These are phyloP conservation scores for Magnolia kwangsiensis DNA, from an alignment of 164 flowering plant species.

Conservation along the genomic window DNA sequence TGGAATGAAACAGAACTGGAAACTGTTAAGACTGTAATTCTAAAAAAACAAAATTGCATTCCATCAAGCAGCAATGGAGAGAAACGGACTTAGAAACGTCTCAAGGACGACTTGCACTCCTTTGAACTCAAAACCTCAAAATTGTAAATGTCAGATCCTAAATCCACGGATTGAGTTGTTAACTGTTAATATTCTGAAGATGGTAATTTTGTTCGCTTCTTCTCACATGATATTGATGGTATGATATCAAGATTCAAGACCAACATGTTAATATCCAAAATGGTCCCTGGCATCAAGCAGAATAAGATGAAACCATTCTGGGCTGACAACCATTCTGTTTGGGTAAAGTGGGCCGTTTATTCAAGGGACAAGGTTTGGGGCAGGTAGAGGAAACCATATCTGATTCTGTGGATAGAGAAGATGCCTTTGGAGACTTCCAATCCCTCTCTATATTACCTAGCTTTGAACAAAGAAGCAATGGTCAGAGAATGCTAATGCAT, in stretches of 20 bases:
- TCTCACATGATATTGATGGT: neutral
- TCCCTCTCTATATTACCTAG: no score
- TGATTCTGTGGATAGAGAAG: no score
- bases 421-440: no score
- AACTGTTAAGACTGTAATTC: no score
- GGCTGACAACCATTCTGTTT: neutral
- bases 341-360: no score
- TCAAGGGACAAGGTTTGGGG: no score
- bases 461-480: no score
- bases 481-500: no score
- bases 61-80: no score
- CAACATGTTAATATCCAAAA: neutral
- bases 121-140: neutral
- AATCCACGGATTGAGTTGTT: neutral
- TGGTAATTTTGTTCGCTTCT: neutral
- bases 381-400: no score
- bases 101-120: neutral
- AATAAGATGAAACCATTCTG: neutral
- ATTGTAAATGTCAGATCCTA: neutral
- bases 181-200: neutral
- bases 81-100: neutral
- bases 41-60: no score
- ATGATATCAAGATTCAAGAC: neutral
- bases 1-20: no score
- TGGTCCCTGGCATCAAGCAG: neutral